A percentile compares a stretch with the other conserved stretches of the same genome.
Conservation (phyloP, 768 basidiomycete genomes). For the Tricholoma sp. region DNA sequence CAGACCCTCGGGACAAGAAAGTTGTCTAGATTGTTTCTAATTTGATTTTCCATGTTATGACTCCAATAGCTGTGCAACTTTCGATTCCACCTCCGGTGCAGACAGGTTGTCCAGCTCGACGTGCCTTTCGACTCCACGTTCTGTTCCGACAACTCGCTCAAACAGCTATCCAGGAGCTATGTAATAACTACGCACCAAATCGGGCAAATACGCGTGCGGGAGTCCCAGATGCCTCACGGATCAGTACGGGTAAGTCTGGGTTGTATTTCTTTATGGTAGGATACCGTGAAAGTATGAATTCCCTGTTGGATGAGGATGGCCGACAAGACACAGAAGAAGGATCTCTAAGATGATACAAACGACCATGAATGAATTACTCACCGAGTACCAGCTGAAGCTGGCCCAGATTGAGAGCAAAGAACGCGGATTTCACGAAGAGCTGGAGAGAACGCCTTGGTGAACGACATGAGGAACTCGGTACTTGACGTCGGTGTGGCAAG, state of each 20-base stretch:
- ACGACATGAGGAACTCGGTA: constrained; percentile 40
- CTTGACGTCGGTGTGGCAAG: constrained; percentile 8
- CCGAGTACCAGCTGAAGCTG: constrained; percentile 79
- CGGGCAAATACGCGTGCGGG: constrained; percentile 81
- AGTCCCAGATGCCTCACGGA: constrained; percentile 75
- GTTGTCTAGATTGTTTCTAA: background rate
- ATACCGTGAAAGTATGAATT: constrained; percentile 76
- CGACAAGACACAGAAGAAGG: constrained; percentile 1
- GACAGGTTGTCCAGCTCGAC: constrained; percentile 76
- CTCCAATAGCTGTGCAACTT: constrained; percentile 58
- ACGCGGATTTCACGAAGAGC: constrained; percentile 77
- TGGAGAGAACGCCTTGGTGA: constrained; percentile 72
- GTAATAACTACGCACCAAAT: constrained; percentile 56
- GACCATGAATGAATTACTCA: constrained; percentile 23
- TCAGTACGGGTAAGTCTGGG: constrained; percentile 79
- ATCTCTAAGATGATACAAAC: background rate
- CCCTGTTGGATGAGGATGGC: constrained; percentile 35
- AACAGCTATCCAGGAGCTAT: background rate
- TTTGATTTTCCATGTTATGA: constrained; percentile 23
- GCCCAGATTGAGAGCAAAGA: constrained; percentile 71
- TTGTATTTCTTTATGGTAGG: constrained; percentile 75
- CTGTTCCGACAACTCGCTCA: constrained; percentile 31
- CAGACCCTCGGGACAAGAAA: too few species aligned
- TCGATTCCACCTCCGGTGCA: constrained; percentile 64
- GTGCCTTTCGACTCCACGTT: constrained; percentile 76